Conservation (phyloP, 371 early-diverging fungal species). For the Cladochytrium tenue region DNA sequence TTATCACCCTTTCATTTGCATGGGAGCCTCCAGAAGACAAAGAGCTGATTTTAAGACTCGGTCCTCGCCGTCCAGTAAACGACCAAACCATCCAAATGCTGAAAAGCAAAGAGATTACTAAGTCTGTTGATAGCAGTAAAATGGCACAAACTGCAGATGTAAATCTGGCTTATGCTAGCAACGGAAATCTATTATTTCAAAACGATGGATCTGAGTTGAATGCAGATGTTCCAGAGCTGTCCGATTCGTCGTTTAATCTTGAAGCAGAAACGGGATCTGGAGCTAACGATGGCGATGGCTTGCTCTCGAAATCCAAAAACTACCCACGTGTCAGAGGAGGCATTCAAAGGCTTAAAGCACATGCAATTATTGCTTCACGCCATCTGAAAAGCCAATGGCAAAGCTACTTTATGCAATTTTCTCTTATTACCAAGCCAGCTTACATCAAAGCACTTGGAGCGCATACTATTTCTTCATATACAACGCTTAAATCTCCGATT, state of each 20-base stretch:
- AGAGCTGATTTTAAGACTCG: conserved; percentile 40
- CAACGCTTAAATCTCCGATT: background rate
- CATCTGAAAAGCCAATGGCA: conserved; percentile 29
- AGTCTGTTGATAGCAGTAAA: background rate
- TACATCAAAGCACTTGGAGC: conserved; percentile 38
- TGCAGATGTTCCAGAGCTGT: too few relatives aligned
- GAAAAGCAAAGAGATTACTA: conserved; percentile 13
- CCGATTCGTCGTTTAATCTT: conserved; percentile 6
- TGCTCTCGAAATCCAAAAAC: background rate
- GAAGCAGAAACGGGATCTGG: conserved; percentile 15
- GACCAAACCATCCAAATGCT: conserved; percentile 26
- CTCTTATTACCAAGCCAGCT: conserved; percentile 30
- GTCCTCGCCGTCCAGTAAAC: conserved; percentile 52
- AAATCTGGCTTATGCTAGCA: conserved; percentile 3
- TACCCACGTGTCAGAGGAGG: background rate
- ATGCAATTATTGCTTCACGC: background rate
- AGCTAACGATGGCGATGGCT: background rate
- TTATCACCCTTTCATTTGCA: conserved; percentile 56
- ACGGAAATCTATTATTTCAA: background rate
- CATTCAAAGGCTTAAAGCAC: conserved; percentile 13
- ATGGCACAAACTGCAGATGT: conserved; percentile 13
- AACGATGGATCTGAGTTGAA: background rate
- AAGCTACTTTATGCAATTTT: conserved; percentile 34
- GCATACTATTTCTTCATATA: background rate
- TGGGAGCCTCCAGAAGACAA: conserved; percentile 58